A percentile compares a stretch with the other conserved stretches of the same genome.
Conservation (phyloP, 2,329 filamentous ascomycete species). For the Colletotrichum sp. region DNA sequence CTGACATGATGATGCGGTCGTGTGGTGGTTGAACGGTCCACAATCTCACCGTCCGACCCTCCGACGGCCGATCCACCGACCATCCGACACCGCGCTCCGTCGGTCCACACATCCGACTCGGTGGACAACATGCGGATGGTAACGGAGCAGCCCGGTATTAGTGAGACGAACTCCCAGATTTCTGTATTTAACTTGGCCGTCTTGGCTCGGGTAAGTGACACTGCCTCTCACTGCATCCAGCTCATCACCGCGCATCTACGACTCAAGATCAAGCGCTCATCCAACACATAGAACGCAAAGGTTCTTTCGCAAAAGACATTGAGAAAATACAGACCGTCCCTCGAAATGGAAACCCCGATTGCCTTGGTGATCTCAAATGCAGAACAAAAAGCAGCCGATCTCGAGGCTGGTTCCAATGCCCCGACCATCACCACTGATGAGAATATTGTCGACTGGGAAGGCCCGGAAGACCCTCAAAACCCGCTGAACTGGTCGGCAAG, state of each 20-base stretch:
- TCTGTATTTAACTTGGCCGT: neutral
- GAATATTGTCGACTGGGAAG: conserved; percentile 61
- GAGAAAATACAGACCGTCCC: too few species aligned
- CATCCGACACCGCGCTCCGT: neutral
- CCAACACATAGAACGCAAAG: too few species aligned
- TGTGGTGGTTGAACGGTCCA: neutral
- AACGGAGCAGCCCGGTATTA: neutral
- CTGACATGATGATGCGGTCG: neutral
- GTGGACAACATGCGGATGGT: neutral
- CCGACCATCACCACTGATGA: neutral
- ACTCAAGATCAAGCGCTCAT: too few species aligned
- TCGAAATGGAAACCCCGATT: neutral
- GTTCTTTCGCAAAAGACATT: too few species aligned
- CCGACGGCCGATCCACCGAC: neutral
- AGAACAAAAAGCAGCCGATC: neutral
- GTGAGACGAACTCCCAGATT: too few species aligned
- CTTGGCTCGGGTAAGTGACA: neutral
- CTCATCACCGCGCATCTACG: neutral
- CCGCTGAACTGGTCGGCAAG: conserved; percentile 62
- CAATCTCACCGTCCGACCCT: neutral
- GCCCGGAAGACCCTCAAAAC: conserved; percentile 60
- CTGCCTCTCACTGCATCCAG: neutral
- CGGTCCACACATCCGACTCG: neutral
- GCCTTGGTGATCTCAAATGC: neutral
- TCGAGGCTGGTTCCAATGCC: neutral